phyloP scores from a whole-genome alignment of 2,329 filamentous ascomycete genomes.

The Pezicula neosporulosa region DNA sequence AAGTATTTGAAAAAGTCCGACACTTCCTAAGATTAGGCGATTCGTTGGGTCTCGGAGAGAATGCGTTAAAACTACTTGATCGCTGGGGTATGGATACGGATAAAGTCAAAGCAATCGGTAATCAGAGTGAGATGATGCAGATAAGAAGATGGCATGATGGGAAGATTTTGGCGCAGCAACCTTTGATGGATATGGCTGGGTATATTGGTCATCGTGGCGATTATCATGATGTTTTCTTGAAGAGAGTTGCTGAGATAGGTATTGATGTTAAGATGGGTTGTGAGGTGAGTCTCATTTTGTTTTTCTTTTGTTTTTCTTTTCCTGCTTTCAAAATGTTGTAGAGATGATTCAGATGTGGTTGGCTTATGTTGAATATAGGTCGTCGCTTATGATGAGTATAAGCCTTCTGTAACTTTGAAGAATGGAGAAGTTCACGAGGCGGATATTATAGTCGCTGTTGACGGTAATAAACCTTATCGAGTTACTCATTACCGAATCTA shows the following conservation, averaged over 20 bases:
- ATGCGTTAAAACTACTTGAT: slow-evolving; percentile 40
- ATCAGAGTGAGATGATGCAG: slow-evolving; percentile 43
- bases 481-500: neutral
- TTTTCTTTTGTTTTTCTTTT: too few relatives aligned
- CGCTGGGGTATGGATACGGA: slow-evolving; percentile 39
- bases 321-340: too few relatives aligned
- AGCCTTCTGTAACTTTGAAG: slow-evolving; percentile 30
- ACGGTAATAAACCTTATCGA: slow-evolving; percentile 24
- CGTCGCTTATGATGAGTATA: slow-evolving; percentile 33
- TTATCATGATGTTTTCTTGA: slow-evolving; percentile 39
- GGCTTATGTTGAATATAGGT: slow-evolving; percentile 23
- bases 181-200: slow-evolving; percentile 47
- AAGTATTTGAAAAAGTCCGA: slow-evolving; percentile 41
- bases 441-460: slow-evolving; percentile 48
- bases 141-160: slow-evolving; percentile 45
- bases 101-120: slow-evolving; percentile 39
- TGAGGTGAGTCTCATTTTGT: slow-evolving; percentile 25
- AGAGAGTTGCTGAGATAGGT: slow-evolving; percentile 33
- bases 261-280: slow-evolving; percentile 37
- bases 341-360: neutral
- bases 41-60: slow-evolving; percentile 42
- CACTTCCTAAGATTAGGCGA: slow-evolving; percentile 41
- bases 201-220: slow-evolving; percentile 42
- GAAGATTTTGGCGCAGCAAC: slow-evolving; percentile 41
- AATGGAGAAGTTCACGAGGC: slow-evolving; percentile 35